Percentiles rank a stretch among this genome's conserved stretches.
Conservation (phyloP, 768 basidiomycete species). For the Phanerochaete carnosa region DNA sequence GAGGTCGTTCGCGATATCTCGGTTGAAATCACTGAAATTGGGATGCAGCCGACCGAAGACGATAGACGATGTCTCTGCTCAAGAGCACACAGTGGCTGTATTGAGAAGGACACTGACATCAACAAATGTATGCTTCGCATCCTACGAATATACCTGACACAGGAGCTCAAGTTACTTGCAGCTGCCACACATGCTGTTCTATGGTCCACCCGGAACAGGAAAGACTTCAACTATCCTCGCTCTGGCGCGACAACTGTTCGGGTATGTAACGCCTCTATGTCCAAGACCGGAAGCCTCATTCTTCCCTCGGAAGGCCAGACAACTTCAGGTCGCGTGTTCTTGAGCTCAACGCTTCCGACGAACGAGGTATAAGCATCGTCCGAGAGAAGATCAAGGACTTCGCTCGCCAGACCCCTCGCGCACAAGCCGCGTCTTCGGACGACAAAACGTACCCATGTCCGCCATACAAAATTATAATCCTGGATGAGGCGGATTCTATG, state of each 20-base stretch:
- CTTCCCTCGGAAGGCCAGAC: conserved; percentile 62
- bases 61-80: conserved; percentile 96
- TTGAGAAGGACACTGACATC: conserved; percentile 87
- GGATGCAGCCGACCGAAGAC: conserved; percentile 84
- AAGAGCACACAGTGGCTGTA: conserved; percentile 94
- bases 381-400: conserved; percentile 99
- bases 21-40: not conserved
- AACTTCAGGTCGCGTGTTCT: conserved; percentile 91
- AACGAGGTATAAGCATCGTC: conserved; percentile 95
- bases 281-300: not conserved
- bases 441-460: conserved; percentile 90
- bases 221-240: conserved; percentile 99
- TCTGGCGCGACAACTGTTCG: conserved; percentile 89
- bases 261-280: conserved; percentile 43
- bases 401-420: conserved; percentile 87
- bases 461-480: conserved; percentile 97
- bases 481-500: conserved; percentile 99
- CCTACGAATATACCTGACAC: not conserved
- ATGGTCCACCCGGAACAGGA: conserved; percentile 97
- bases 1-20: conserved; percentile 18
- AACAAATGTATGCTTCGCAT: conserved; percentile 65
- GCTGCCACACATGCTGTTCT: conserved; percentile 99
- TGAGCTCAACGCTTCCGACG: conserved; percentile 98
- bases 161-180: conserved; percentile 29
- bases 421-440: conserved; percentile 66